phyloP scores from a whole-genome alignment of 495 filamentous ascomycete species.

The Penicillium cataractarum region DNA sequence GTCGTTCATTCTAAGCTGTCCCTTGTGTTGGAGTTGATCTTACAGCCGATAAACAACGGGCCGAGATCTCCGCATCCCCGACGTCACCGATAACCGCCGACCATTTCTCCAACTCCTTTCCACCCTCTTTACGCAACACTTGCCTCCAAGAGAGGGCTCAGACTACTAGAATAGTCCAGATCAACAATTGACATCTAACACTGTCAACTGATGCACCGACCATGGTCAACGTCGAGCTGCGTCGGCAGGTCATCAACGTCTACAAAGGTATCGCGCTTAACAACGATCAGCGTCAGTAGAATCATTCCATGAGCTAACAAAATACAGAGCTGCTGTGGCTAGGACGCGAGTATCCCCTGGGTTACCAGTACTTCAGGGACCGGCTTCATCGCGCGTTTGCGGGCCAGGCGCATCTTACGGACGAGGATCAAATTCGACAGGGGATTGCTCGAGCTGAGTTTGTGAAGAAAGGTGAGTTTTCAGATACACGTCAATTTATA shows the following conservation, averaged over 20 bases:
- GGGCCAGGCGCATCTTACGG: constrained; percentile 66
- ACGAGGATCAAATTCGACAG: constrained; percentile 73
- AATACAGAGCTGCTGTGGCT: constrained; percentile 76
- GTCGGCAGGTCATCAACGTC: constrained; percentile 79
- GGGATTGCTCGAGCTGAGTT: constrained; percentile 81
- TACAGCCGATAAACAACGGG: constrained; percentile 8
- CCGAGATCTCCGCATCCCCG: constrained; percentile 19
- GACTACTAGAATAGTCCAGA: background rate
- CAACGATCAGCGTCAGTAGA: background rate
- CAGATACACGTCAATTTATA: background rate
- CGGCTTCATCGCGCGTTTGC: constrained; percentile 85
- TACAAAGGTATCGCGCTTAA: constrained; percentile 74
- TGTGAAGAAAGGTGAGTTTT: constrained; percentile 77
- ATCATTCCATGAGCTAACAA: background rate
- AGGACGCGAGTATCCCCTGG: constrained; percentile 84
- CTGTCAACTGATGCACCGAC: constrained; percentile 11
- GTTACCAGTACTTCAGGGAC: constrained; percentile 79
- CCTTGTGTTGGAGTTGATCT: background rate
- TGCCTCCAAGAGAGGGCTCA: background rate
- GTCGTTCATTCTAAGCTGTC: too few relatives aligned
- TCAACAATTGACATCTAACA: background rate
- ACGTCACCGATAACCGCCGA: constrained; percentile 27
- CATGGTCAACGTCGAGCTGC: constrained; percentile 61
- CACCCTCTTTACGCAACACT: background rate
- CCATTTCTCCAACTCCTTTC: constrained; percentile 16